Base-by-base conservation (phyloP, 768 basidiomycete genomes). In the Mycena latifolia region DNA sequence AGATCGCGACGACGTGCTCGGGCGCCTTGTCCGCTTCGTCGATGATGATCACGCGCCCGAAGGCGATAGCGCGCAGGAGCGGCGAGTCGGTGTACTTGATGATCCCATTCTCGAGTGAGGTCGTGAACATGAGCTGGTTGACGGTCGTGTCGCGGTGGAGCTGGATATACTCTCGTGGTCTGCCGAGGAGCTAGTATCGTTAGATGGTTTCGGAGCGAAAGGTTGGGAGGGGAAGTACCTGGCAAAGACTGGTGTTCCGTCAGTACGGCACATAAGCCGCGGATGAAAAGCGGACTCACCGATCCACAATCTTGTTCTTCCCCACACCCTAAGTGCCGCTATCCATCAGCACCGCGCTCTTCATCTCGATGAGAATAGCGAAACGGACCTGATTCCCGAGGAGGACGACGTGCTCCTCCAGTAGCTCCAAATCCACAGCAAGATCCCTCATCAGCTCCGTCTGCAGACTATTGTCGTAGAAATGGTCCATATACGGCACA, bases 11-110 rank as follows among this genome's bases (percentile, higher is more conserved):
- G 55, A 91, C 89, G 64, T 91, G 89, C 71, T 91, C 89, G 10
- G 89, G 88, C 10, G 89, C 89, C 75, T 91, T 91, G 76, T 91
- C 89, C 5, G 89, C 89, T 70, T 91, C 89, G 72, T 91, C 89
- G 52, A 90, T 85, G 71, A 91, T 85, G 65, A 91, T 88, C n/a
- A 88, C 80, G 11, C 89, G 86, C 0, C 89, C 89, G 66, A 79
- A 80, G 20, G 77, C 82, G 60, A 90, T 87, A 2, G 89, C 89
- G 25, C 88, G 85, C 11, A 91, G 82, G 28, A 91, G 84, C 29
- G 89, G 89, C 5, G 89, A 91, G 71, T 90, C 88, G 1, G 82
- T 86, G 69, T 89, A 87, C 65, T 82, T 83, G 74, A 91, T 81
- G 11, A 86, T 73, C 37, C 89, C 89, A 37, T 79, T 77, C 72